Conservation (phyloP, 1,139 yeast species). For the Pichia sp. region DNA sequence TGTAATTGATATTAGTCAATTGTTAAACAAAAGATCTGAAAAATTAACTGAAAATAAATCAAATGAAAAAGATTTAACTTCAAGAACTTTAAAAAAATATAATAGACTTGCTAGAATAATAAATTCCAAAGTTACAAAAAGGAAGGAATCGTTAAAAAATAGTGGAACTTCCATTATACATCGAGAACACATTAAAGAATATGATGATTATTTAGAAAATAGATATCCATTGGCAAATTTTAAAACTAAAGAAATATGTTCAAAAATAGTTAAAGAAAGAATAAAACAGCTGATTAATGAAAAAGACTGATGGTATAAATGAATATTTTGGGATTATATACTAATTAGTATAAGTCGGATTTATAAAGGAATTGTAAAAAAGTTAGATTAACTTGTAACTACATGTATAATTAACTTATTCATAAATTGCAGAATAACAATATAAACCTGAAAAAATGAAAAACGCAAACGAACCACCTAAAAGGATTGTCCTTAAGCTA, state of each 20-base stretch:
- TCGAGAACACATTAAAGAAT: constrained; percentile 11
- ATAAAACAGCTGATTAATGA: constrained; percentile 16
- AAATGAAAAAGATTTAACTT: constrained; percentile 18
- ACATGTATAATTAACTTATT: constrained; percentile 5
- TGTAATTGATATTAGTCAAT: not conserved
- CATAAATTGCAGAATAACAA: constrained; percentile 52
- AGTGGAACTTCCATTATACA: too few relatives aligned
- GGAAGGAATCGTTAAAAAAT: not conserved
- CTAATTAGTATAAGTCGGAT: not conserved
- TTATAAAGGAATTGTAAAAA: too few relatives aligned
- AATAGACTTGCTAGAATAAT: constrained; percentile 26
- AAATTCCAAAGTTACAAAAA: constrained; percentile 1
- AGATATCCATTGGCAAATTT: constrained; percentile 10
- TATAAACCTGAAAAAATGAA: constrained; percentile 76
- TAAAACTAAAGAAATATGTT: constrained; percentile 25
- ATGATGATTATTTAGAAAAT: constrained; percentile 17
- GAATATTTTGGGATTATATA: not conserved
- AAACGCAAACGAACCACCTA: constrained; percentile 86
- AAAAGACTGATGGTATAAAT: not conserved
- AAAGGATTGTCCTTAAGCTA: constrained; percentile 84
- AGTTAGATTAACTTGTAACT: too few relatives aligned
- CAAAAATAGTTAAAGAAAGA: constrained; percentile 35
- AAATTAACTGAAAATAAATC: not conserved
- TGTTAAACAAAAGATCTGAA: not conserved
- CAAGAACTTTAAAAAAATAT: constrained; percentile 34